Evolutionary conservation across 2,329 filamentous ascomycete species (phyloP), one percentile per base, ranked within the genome.

Genomic region (Fulvia fulva): DNA sequence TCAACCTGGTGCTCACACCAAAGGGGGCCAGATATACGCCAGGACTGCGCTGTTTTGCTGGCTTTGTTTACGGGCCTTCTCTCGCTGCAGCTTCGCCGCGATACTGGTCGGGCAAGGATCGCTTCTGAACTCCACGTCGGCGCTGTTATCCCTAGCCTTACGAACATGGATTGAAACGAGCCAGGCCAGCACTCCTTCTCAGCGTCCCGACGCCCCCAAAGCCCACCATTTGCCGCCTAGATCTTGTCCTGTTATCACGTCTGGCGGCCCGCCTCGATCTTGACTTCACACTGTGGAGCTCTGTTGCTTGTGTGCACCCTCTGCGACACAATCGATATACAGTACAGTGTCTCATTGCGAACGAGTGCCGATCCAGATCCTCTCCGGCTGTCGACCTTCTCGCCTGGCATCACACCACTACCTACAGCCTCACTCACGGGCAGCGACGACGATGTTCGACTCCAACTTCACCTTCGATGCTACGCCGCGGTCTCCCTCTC

Each of bases 391-490:
- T 34, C 22, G 43, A 30, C 37, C 37, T 32, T 43, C 34, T 43
- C 52, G n/a, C 46, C 30, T 43, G 14, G 28, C 28, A 50, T 28
- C 54, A 44, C 45, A 22, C 47, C 45, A 51, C 22, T 7, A 26
- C 19, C 32, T n/a, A 32, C 26, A 28, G 5, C 3, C 51, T 16
- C 5, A 5, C 19, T n/a, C 25, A 46, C 41, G 23, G 23, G 30
- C 54, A 30, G n/a, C 37, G 37, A 41, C 8, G 34, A 63, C 45
- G 21, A 70, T 70, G 68, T 70, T 70, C 57, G 65, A 67, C 63
- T 60, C 66, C 26, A 66, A 68, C 68, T 71, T 71, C 62, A 58
- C 67, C 56, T 71, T 70, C 63, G 64, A 60, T 45, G 16, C 53
- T 16, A 56, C 63, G 8, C 44, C 63, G 16, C 44, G 68, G 22